Percentiles rank a stretch among this genome's conserved stretches.
Conservation (phyloP, 768 basidiomycete genomes). For the Pleurotus eryngii region DNA sequence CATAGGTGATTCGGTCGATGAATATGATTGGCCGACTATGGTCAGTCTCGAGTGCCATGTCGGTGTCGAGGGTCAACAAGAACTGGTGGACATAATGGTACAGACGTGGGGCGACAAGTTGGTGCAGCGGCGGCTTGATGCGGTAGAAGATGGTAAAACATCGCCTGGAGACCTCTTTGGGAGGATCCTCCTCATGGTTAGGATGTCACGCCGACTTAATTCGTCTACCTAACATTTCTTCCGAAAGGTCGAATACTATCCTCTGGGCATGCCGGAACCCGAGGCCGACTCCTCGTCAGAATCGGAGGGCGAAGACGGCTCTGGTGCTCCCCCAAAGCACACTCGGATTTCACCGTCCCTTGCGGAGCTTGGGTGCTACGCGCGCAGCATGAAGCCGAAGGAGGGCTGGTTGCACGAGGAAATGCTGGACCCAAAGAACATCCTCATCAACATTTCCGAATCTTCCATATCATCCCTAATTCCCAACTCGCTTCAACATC, state of each 20-base stretch:
- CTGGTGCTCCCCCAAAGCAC: conserved; percentile 11
- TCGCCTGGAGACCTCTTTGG: conserved; percentile 48
- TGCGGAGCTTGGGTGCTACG: conserved; percentile 55
- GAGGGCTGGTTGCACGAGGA: conserved; percentile 47
- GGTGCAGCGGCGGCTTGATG: conserved; percentile 37
- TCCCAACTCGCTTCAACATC: conserved; percentile 28
- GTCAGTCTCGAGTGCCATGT: conserved; percentile 67
- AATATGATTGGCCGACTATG: conserved; percentile 52
- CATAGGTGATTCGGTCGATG: conserved; percentile 40
- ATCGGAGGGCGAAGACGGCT: conserved; percentile 23
- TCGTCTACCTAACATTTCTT: too few relatives aligned
- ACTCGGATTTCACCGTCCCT: conserved; percentile 46
- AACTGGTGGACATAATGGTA: conserved; percentile 51
- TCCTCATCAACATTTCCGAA: conserved; percentile 64
- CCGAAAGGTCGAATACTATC: conserved; percentile 53
- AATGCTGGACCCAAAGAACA: conserved; percentile 33
- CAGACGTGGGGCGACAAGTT: conserved; percentile 51
- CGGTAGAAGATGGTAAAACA: conserved; percentile 30
- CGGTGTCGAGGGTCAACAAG: conserved; percentile 41
- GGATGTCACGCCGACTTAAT: conserved; percentile 2
- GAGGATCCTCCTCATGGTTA: conserved; percentile 57
- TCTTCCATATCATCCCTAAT: conserved; percentile 37
- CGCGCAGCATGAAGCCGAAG: conserved; percentile 58
- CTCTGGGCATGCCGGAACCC: conserved; percentile 23
- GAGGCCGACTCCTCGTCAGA: conserved; percentile 22